phyloP scores from a whole-genome alignment of 164 flowering plant species.

The Euptelea pleiosperma region DNA sequence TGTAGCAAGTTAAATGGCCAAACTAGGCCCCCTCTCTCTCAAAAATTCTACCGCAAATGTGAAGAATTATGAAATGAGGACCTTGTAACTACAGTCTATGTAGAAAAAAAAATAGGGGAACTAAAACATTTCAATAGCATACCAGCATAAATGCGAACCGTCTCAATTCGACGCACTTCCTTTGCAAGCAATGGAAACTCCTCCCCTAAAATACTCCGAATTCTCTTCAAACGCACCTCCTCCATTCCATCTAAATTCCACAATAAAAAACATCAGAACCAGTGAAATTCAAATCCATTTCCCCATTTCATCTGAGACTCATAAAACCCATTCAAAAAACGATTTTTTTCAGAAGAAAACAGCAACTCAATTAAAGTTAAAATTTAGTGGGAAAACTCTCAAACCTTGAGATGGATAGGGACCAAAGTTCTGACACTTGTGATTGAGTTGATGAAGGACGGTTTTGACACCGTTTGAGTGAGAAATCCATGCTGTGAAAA shows the following conservation, averaged over 20 bases:
- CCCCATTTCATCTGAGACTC: background rate
- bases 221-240: slow-evolving; percentile 5
- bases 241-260: slow-evolving; percentile 3
- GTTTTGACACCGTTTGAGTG: slow-evolving; percentile 11
- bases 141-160: slow-evolving; percentile 26
- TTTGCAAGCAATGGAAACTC: slow-evolving; percentile 23
- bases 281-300: background rate
- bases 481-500: slow-evolving; percentile 17
- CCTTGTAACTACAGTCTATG: too few relatives aligned
- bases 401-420: slow-evolving; percentile 11
- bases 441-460: slow-evolving; percentile 5
- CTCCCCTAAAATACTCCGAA: slow-evolving; percentile 8
- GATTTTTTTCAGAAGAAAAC: background rate
- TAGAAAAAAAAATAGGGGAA: background rate
- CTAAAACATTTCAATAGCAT: background rate
- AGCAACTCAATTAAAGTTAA: background rate
- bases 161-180: slow-evolving; percentile 25
- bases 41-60: too few relatives aligned
- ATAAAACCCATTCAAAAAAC: background rate
- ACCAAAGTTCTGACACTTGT: slow-evolving; percentile 3
- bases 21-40: too few relatives aligned
- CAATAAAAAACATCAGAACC: background rate
- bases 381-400: background rate
- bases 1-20: too few relatives aligned
- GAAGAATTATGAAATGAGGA: too few relatives aligned